These are phyloP conservation scores for Oropetium thomaeum DNA, from an alignment of 176 grass and related monocot genomes.

Conservation along the genomic window DNA sequence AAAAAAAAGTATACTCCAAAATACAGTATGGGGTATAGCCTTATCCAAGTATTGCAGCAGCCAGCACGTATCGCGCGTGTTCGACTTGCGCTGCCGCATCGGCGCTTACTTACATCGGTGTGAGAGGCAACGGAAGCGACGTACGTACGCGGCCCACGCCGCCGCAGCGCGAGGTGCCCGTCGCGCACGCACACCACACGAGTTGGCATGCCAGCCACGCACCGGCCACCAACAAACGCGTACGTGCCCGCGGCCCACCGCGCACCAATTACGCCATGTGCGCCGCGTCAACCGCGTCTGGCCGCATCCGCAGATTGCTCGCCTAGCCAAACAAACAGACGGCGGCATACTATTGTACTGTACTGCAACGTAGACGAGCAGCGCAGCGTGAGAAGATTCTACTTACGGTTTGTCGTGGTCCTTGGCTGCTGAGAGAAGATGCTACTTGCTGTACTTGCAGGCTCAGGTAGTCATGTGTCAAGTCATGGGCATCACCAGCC, in stretches of 20 bases:
- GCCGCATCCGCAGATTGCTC: neutral
- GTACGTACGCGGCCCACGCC: no score
- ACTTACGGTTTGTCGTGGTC: neutral
- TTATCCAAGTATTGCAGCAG: no score
- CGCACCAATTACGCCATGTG: slow-evolving; percentile 35
- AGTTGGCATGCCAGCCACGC: no score
- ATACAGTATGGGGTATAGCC: no score
- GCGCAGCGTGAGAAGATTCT: neutral
- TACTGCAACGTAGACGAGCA: neutral
- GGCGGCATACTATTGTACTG: neutral
- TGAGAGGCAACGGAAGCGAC: no score
- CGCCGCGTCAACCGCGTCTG: slow-evolving; percentile 3
- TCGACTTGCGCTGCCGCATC: no score
- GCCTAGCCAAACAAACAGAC: neutral
- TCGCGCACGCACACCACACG: no score
- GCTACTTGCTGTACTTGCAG: slow-evolving; percentile 1
- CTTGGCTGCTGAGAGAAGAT: neutral
- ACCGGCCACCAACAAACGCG: neutral
- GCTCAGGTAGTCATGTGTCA: neutral
- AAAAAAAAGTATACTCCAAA: no score
- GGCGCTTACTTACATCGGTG: no score
- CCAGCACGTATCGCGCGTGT: neutral
- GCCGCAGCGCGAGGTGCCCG: no score
- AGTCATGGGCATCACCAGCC: neutral
- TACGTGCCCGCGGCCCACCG: slow-evolving; percentile 15